Evolutionary conservation across 208 protist species (phyloP).

Genomic region (Leishmania guyanensis): DNA sequence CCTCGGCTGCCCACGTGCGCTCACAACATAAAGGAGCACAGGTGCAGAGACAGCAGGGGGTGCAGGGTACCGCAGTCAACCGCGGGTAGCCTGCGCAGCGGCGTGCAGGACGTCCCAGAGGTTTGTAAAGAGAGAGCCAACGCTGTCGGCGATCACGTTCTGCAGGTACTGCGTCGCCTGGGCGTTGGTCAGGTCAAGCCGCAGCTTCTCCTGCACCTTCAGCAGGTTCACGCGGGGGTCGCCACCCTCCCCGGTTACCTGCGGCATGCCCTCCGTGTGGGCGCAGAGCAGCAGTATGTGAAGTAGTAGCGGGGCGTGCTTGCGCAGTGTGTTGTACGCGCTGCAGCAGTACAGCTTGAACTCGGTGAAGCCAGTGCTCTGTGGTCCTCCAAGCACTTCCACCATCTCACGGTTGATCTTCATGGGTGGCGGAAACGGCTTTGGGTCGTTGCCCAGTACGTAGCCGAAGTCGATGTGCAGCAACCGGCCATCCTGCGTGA

Average conservation of each 20-base stretch:
- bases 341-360: conserved; percentile 94
- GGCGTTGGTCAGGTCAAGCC: conserved; percentile 91
- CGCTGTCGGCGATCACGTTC: conserved; percentile 94
- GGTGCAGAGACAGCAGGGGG: neutral
- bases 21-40: neutral
- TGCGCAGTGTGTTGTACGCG: conserved; percentile 96
- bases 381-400: conserved; percentile 77
- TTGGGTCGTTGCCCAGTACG: conserved; percentile 97
- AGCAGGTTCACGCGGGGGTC: conserved; percentile 72
- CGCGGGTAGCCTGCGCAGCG: conserved; percentile 78
- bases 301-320: conserved; percentile 94
- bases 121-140: conserved; percentile 91
- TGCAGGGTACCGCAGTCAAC: conserved; percentile 23
- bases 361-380: conserved; percentile 70
- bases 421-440: conserved; percentile 97
- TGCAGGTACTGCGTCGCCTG: conserved; percentile 93
- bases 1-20: neutral
- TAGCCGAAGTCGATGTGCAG: conserved; percentile 99
- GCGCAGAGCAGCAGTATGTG: conserved; percentile 94
- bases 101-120: conserved; percentile 92
- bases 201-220: conserved; percentile 94
- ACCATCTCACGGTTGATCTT: conserved; percentile 95
- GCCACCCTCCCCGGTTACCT: conserved; percentile 48
- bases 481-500: conserved; percentile 92
- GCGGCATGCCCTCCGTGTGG: conserved; percentile 79